Conservation (phyloP, 2,329 filamentous ascomycete species). For the Colletotrichum brevisporum region DNA sequence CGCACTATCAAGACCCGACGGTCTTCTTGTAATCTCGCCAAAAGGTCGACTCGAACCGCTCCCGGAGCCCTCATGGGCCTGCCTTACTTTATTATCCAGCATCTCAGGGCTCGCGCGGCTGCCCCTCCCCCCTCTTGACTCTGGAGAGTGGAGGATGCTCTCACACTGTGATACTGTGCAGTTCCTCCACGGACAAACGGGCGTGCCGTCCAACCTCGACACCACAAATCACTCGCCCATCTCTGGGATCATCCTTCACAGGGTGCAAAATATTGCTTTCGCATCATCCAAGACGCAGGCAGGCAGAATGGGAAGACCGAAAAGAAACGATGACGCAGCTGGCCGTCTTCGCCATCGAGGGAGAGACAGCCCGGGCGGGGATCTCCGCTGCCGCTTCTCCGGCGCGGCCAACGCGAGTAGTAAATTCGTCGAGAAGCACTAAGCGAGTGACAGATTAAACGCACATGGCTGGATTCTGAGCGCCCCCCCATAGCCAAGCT, state of each 20-base stretch:
- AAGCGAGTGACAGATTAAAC: slow-evolving; percentile 37
- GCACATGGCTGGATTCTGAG: slow-evolving; percentile 13
- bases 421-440: slow-evolving; percentile 5
- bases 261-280: too few relatives aligned
- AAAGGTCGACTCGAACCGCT: slow-evolving; percentile 13
- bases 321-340: slow-evolving; percentile 25
- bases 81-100: slow-evolving; percentile 9
- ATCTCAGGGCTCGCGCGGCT: slow-evolving; percentile 26
- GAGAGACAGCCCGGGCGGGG: not conserved
- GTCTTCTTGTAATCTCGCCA: not conserved
- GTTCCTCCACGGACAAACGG: not conserved
- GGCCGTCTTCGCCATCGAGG: not conserved
- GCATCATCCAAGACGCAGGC: too few relatives aligned
- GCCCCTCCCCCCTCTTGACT: not conserved
- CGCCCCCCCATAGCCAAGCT: not conserved
- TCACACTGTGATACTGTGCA: slow-evolving; percentile 13
- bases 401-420: slow-evolving; percentile 27
- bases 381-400: slow-evolving; percentile 14
- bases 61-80: slow-evolving; percentile 21
- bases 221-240: too few relatives aligned
- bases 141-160: not conserved
- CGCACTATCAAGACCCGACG: too few relatives aligned
- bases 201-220: too few relatives aligned
- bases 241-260: too few relatives aligned
- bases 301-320: too few relatives aligned